Percentiles rank a stretch among this genome's conserved stretches.
Conservation (phyloP, 768 basidiomycete species). For the Agrocybe chaxingu region DNA sequence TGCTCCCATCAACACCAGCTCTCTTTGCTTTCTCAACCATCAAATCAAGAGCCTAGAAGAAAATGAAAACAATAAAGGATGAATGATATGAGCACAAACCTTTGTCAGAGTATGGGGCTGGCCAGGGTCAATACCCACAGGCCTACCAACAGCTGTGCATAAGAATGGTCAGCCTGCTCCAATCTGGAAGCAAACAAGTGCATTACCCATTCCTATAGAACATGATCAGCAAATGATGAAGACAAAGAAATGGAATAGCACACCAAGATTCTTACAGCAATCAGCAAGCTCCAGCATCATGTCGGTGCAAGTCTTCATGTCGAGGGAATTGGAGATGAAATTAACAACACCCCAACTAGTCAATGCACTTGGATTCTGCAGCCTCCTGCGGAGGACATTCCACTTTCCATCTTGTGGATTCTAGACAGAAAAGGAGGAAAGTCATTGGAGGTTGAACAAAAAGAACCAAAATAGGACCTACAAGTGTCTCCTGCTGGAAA, state of each 20-base stretch:
- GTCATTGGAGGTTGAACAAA: background rate
- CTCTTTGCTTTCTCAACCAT: background rate
- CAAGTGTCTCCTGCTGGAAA: conserved; percentile 10
- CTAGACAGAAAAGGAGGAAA: background rate
- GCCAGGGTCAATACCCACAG: too few relatives aligned
- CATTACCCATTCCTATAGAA: conserved; percentile 14
- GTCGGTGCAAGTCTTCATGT: background rate
- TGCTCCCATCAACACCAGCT: background rate
- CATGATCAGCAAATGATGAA: background rate
- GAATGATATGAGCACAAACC: too few relatives aligned
- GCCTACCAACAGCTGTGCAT: too few relatives aligned
- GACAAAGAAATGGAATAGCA: background rate
- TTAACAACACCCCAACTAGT: conserved; percentile 16
- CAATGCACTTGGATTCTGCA: conserved; percentile 6
- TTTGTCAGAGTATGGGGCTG: too few relatives aligned
- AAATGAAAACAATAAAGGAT: background rate
- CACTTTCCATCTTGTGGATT: conserved; percentile 13
- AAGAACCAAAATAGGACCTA: background rate
- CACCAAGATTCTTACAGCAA: conserved; percentile 16
- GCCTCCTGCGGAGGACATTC: conserved; percentile 15
- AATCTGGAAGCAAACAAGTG: too few relatives aligned
- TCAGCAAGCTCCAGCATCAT: conserved; percentile 1
- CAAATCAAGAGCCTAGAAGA: background rate
- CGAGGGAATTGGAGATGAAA: background rate
- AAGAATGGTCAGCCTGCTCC: too few relatives aligned